Base-by-base conservation (phyloP, 768 basidiomycete species). In the Mycena belliarum region DNA sequence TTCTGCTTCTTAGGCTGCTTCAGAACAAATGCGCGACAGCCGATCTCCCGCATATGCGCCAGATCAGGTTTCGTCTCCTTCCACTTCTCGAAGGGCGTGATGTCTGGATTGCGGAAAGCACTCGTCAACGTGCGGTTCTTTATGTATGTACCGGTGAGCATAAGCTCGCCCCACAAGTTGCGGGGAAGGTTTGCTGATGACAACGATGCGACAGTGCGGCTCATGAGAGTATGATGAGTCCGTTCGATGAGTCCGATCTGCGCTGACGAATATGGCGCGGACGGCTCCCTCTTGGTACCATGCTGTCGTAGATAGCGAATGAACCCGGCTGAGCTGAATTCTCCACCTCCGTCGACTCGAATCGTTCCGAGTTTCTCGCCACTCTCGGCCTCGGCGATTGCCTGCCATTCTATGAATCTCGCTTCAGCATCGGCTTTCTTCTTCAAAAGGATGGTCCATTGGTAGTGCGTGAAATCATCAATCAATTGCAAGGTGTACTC, bases 161-260 rank as follows among this genome's bases (percentile, higher is more conserved):
- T 32, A 6, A 32, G 6, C 12, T 12, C 29, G 7, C 49, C 49
- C 49, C 49, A 50, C 37, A 50, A 26, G 18, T 50, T 50, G 2
- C 37, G 49, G 20, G 49, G 49, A 3, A 50, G 38, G 4, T 50
- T 50, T 4, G 49, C 49, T 40, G 49, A 50, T 20, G 49, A 50
- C 6, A 50, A 11, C 7, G 37, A 50, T 12, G 49, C 49, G 18
- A 50, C 24, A 26, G 25, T 21, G 15, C 38, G 38, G 15, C 38
- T 40, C 38, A 40, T 40, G n/a, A 40, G 38, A 2, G 38, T 40
- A 15, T 40, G 49, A 15, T 50, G 49, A 6, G 49, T 50, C 11
- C 49, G 37, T 20, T 50, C 38, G 25, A 50, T 50, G n/a, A 50
- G 49, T 16, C 49, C 49, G 37, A 50, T 50, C 14, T 50, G 49